These are phyloP conservation scores for Magnolia kwangsiensis DNA, from an alignment of 164 flowering plant species.

Conservation along the genomic window DNA sequence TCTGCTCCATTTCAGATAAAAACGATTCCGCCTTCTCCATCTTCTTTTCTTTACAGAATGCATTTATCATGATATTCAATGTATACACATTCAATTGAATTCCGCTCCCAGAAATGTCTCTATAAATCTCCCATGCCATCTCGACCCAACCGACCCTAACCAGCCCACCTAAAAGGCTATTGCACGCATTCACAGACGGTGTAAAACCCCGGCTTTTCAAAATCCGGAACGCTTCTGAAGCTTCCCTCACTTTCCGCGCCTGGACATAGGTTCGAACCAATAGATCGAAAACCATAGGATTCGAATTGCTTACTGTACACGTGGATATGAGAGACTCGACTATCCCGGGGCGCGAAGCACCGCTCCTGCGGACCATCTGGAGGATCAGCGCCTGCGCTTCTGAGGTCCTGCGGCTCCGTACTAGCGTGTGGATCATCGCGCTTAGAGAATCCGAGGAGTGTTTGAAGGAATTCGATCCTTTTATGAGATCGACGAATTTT, in stretches of 20 bases:
- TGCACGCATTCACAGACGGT: conserved; percentile 69
- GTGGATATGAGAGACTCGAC: conserved; percentile 53
- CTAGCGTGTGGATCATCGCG: conserved; percentile 59
- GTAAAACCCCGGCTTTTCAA: conserved; percentile 45
- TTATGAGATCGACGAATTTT: conserved; percentile 49
- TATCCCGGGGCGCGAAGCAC: conserved; percentile 56
- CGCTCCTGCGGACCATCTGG: conserved; percentile 70
- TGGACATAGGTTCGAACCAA: conserved; percentile 83
- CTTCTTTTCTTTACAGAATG: conserved; percentile 65
- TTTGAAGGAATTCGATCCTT: conserved; percentile 28
- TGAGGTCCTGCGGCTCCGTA: conserved; percentile 45
- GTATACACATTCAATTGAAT: conserved; percentile 65
- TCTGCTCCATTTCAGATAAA: conserved; percentile 56
- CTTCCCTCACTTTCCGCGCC: conserved; percentile 72
- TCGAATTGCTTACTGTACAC: conserved; percentile 39
- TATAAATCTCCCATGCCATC: conserved; percentile 70
- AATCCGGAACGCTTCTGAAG: conserved; percentile 53
- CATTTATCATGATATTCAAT: conserved; percentile 81
- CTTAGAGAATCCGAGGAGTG: conserved; percentile 56
- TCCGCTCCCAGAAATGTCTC: conserved; percentile 43
- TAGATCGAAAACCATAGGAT: conserved; percentile 58
- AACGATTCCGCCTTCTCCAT: conserved; percentile 37
- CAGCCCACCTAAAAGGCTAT: conserved; percentile 77
- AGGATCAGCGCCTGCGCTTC: conserved; percentile 81
- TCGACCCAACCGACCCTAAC: conserved; percentile 78